Base-by-base conservation (phyloP, 148 eudicot species). In the Vaccinium corymbosum region DNA sequence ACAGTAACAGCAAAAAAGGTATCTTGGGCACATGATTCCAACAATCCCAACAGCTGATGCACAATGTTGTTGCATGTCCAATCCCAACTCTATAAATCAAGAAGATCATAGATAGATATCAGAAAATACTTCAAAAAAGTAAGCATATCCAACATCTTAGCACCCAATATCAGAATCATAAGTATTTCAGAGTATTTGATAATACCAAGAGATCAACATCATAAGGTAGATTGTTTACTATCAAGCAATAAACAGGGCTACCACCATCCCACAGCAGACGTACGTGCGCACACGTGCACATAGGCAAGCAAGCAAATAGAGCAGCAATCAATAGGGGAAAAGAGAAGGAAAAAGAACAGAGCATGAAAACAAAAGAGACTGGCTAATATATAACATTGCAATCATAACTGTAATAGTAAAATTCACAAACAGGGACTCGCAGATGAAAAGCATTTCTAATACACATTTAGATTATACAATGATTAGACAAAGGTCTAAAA, bases 61-160 rank as follows among this genome's bases (percentile, higher is more conserved):
- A 93, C 76, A 35, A 94, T 81, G 46, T 89, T 88, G 70, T 86
- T 83, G 61, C 84, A 86, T 62, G 91, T 87, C 94, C 96, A 93
- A 35, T 85, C 90, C 98, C 96, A 94, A 72, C 87, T 87, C 98
- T 95, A 92, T 86, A 88, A 68, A 62, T 55, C 78, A 83, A 51
- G 32, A 74, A 77, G 2, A 83, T 51, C 12, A n/a, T n/a, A 11
- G 7, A 64, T 22, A 68, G 17, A 38, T 68, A 66, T 46, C 46
- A 82, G 3, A 53, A 84, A 73, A 38, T 6, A 79, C 46, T 42
- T 61, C 16, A 29, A 13, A 25, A 80, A 68, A 17, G 22, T 1
- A 15, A 71, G 20, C 78, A 78, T 56, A 57, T 16, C 57, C 66
- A 29, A 55, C 80, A 52, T 46, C 62, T 27, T 27, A 13, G 42